Base-by-base conservation (phyloP, 441 rosid species). In the Raphanus hybrid region DNA sequence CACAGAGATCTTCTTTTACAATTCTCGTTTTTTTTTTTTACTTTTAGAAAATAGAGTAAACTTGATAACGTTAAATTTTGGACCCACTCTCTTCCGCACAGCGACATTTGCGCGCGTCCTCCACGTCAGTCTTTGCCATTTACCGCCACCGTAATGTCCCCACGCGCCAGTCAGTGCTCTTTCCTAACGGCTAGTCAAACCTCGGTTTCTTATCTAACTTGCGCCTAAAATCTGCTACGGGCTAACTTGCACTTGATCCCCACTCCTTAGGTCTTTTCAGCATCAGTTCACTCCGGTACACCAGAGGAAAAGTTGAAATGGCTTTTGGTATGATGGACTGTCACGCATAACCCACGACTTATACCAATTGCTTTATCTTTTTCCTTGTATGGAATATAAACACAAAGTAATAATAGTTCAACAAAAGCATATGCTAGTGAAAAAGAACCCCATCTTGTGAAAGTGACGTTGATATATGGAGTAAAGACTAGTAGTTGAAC, bases 21-120 rank as follows among this genome's bases (percentile, higher is more conserved):
- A 8, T 7, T 35, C 39, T 35, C 39, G 39, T 35, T 35, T 35
- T 35, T 35, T 32, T 32, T 45, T 45, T 45, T 26, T 35, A 35
- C 39, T 35, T 35, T 35, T 35, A 35, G 39, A 35, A 35, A 35
- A 35, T 35, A 35, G 8, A 35, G 39, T 35, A 35, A 35, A 35
- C 39, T 35, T 8, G 39, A 35, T 35, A 35, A 35, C 39, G 8
- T 35, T 35, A 35, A 35, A 35, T 35, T 35, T 16, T 9, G 69
- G 50, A 70, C 71, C 67, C 67, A 64, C 54, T 48, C 18, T 14
- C 58, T 64, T 18, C 50, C n/a, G 8, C 45, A 73, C 86, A 87
- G 89, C 93, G 92, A 90, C 84, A 87, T 84, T 90, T 86, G 86
- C 97, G 95, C 89, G 90, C 80, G 96, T 81, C 89, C 78, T 74